Conservation (phyloP, 2,329 filamentous ascomycete genomes). For the Claviceps sp. region DNA sequence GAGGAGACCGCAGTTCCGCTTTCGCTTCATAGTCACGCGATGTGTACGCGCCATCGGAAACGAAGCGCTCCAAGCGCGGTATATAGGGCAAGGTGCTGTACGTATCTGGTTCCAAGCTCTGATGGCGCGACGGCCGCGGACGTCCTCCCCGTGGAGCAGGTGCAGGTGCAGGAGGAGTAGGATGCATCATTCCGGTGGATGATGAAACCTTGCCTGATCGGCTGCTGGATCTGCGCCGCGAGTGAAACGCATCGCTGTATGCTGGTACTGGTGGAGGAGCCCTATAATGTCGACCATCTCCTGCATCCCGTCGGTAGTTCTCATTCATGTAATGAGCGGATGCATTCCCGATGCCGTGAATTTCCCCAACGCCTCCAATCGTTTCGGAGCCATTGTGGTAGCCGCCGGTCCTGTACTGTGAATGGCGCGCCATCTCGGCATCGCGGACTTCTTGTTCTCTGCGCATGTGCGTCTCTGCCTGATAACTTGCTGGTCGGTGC, state of each 20-base stretch:
- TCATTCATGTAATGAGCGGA: constrained; percentile 49
- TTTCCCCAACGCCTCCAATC: constrained; percentile 20
- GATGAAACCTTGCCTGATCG: constrained; percentile 20
- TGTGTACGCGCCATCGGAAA: constrained; percentile 14
- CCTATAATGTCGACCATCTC: not conserved
- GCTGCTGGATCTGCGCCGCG: constrained; percentile 33
- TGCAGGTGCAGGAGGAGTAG: not conserved
- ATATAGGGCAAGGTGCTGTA: constrained; percentile 20
- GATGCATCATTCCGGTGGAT: constrained; percentile 16
- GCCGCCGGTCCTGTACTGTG: constrained; percentile 14
- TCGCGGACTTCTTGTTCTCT: constrained; percentile 34
- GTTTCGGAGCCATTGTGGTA: constrained; percentile 27
- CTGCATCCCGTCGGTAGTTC: constrained; percentile 27
- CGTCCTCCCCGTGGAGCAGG: not conserved
- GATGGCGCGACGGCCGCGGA: constrained; percentile 18
- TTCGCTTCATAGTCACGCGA: constrained; percentile 21
- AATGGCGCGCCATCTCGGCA: constrained; percentile 19
- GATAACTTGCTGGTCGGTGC: constrained; percentile 21
- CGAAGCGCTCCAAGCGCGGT: constrained; percentile 17
- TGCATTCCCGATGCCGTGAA: constrained; percentile 35
- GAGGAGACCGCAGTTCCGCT: constrained; percentile 13
- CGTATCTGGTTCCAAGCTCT: constrained; percentile 25
- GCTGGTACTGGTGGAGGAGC: not conserved
- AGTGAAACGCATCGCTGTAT: constrained; percentile 31
- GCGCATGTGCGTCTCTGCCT: constrained; percentile 33